Conservation (phyloP, 2,329 filamentous ascomycete species). For the Colletotrichum trifolii region DNA sequence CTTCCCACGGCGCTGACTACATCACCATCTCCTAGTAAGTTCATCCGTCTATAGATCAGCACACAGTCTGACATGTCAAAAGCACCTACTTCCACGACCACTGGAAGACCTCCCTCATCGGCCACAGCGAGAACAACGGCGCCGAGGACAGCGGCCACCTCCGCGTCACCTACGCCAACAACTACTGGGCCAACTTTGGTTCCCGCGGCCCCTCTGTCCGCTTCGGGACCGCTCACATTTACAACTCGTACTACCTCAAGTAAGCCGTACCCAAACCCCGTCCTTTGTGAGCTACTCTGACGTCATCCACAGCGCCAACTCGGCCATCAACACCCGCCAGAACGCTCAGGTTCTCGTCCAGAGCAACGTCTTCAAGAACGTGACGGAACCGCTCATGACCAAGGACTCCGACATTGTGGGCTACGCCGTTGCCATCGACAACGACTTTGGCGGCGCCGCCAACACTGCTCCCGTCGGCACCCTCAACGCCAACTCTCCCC, state of each 20-base stretch:
- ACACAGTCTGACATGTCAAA: not conserved
- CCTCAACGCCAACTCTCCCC: constrained; percentile 60
- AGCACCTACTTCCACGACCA: constrained; percentile 57
- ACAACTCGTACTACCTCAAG: constrained; percentile 54
- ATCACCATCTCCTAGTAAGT: constrained; percentile 51
- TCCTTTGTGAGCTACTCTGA: not conserved
- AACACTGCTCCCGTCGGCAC: constrained; percentile 48
- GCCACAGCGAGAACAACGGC: constrained; percentile 69
- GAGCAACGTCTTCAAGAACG: constrained; percentile 51
- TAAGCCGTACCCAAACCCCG: not conserved
- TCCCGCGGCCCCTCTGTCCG: constrained; percentile 68
- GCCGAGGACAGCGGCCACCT: constrained; percentile 68
- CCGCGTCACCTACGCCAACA: constrained; percentile 69
- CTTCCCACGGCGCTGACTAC: constrained; percentile 56
- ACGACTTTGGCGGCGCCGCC: constrained; percentile 27
- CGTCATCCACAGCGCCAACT: constrained; percentile 43
- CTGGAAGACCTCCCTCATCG: constrained; percentile 71
- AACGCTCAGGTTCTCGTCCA: constrained; percentile 65
- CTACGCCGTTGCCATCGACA: constrained; percentile 28
- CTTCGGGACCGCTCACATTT: constrained; percentile 69
- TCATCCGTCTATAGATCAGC: too few relatives aligned
- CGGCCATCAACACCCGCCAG: constrained; percentile 65
- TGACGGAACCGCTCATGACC: constrained; percentile 46
- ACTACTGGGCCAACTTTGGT: constrained; percentile 70
- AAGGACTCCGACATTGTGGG: constrained; percentile 31